These are phyloP conservation scores for Apiospora hydei DNA, from an alignment of 2,329 filamentous ascomycete genomes.

Conservation along the genomic window DNA sequence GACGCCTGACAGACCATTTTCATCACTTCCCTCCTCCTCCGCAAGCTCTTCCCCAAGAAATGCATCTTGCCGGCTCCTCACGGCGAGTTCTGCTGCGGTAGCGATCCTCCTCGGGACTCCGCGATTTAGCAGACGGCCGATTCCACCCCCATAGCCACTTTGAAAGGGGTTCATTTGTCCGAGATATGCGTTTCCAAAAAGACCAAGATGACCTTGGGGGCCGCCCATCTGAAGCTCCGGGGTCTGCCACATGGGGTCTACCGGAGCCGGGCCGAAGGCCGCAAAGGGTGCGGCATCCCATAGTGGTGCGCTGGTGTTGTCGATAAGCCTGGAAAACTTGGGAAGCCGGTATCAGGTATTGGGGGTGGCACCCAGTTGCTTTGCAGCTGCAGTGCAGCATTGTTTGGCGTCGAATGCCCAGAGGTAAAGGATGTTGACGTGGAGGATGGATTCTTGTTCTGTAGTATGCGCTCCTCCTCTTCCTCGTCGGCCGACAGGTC, in stretches of 20 bases:
- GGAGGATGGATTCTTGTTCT: conserved; percentile 31
- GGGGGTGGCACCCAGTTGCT: conserved; percentile 28
- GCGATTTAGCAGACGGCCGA: not conserved
- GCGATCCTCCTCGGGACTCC: conserved; percentile 3
- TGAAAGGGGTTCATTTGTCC: not conserved
- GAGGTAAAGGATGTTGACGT: not conserved
- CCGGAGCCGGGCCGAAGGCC: conserved; percentile 28
- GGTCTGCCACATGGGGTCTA: conserved; percentile 48
- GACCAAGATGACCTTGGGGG: not conserved
- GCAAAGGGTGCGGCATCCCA: conserved; percentile 31
- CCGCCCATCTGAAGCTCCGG: conserved; percentile 42
- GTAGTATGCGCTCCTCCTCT: conserved; percentile 47
- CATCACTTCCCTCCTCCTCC: conserved; percentile 1
- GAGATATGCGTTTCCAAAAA: not conserved
- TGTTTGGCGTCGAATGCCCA: conserved; percentile 16
- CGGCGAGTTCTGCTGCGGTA: conserved; percentile 23
- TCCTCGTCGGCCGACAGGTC: conserved; percentile 45
- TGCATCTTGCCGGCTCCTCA: not conserved
- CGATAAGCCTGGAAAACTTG: conserved; percentile 33
- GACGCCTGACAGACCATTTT: not conserved
- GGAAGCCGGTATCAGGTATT: conserved; percentile 23
- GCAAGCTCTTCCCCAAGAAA: not conserved
- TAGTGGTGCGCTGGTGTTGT: conserved; percentile 33
- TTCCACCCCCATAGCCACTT: not conserved
- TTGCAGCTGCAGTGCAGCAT: conserved; percentile 16